Percentiles rank a stretch among this genome's conserved stretches.
phyloP scores from a whole-genome alignment of 371 early-diverging fungal species.

The Smittium mucronatum region DNA sequence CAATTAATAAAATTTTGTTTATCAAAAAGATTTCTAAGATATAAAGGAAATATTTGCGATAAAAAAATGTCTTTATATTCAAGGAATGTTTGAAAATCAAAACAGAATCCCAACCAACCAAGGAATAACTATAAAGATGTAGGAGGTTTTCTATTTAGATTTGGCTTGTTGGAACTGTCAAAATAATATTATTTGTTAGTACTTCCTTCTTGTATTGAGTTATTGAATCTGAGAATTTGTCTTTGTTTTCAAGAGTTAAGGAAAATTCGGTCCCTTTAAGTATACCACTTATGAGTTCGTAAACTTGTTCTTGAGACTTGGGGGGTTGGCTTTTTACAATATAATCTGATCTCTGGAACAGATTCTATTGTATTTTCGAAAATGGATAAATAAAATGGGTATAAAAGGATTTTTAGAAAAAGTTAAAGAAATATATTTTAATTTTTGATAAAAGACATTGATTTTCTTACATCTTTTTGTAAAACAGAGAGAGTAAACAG shows the following conservation, averaged over 20 bases:
- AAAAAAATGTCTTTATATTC: too few species aligned
- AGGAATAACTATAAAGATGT: too few species aligned
- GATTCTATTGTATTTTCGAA: conserved; percentile 32
- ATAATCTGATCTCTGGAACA: conserved; percentile 46
- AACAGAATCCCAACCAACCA: too few species aligned
- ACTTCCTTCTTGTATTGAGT: conserved; percentile 52
- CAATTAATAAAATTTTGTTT: too few species aligned
- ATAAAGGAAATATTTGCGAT: too few species aligned
- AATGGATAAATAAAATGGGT: not conserved
- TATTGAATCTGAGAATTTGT: conserved; percentile 65
- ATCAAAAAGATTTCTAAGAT: too few species aligned
- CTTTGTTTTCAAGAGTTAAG: conserved; percentile 50
- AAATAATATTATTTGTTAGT: conserved; percentile 36
- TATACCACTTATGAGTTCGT: conserved; percentile 43
- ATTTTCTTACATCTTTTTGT: conserved; percentile 43
- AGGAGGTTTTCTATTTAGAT: too few species aligned
- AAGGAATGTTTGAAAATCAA: too few species aligned
- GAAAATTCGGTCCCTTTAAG: conserved; percentile 56
- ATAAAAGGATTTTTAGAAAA: not conserved
- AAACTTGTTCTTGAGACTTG: conserved; percentile 50
- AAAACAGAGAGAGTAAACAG: conserved; percentile 61
- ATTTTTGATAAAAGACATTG: too few species aligned
- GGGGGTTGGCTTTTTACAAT: conserved; percentile 57
- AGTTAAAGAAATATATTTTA: not conserved
- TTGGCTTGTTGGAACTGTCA: conserved; percentile 38